These are phyloP conservation scores for Vaccinium darrowii DNA, from an alignment of 148 eudicot genomes.

Conservation along the genomic window DNA sequence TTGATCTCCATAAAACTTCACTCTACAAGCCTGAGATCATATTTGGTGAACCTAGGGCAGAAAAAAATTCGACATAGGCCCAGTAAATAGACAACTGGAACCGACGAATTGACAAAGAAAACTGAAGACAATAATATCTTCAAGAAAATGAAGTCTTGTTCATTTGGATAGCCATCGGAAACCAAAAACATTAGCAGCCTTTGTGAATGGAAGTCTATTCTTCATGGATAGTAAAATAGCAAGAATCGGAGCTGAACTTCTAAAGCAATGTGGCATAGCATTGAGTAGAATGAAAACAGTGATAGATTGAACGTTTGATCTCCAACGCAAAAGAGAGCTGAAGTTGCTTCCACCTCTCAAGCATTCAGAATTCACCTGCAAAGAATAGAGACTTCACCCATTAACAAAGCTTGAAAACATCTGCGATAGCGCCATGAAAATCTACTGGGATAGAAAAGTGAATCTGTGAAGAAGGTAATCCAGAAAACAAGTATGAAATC, in stretches of 20 bases:
- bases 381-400: background rate
- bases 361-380: constrained; percentile 10
- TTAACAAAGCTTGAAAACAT: constrained; percentile 7
- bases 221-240: background rate
- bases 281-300: background rate
- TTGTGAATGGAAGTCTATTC: background rate
- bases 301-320: background rate
- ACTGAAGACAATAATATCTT: background rate
- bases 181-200: background rate
- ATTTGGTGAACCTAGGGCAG: background rate
- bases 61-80: background rate
- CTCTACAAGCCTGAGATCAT: background rate
- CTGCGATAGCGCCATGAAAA: background rate
- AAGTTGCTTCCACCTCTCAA: background rate
- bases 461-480: background rate
- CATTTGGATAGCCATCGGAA: background rate
- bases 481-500: background rate
- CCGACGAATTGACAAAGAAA: background rate
- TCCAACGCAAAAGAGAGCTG: background rate
- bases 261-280: background rate
- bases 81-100: background rate
- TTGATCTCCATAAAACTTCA: background rate
- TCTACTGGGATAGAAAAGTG: background rate
- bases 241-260: background rate
- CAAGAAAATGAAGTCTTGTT: background rate